A percentile compares a stretch with the other conserved stretches of the same genome.
Evolutionary conservation across 225 moss, liverwort and hornwort species (phyloP).

Genomic region (Straminergon stramineum): DNA sequence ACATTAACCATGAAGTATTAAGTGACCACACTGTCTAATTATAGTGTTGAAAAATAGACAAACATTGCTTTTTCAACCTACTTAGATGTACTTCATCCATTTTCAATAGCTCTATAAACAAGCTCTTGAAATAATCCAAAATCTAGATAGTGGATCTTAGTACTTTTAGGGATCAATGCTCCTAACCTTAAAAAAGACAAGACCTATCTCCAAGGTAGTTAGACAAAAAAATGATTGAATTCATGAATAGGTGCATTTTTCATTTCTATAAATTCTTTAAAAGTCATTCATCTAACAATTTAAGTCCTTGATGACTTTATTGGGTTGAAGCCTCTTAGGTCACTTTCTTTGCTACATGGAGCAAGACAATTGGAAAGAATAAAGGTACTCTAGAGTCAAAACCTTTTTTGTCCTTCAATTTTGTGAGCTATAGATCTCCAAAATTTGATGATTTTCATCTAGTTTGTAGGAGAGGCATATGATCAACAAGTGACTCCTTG

Average conservation of each 20-base stretch:
- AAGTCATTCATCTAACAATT: background rate
- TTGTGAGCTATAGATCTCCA: accelerated
- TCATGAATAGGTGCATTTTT: background rate
- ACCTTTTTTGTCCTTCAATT: background rate
- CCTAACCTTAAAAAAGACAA: accelerated
- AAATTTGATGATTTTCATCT: background rate
- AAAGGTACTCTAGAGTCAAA: background rate
- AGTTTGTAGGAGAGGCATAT: background rate
- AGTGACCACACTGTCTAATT: background rate
- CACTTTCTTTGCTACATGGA: background rate
- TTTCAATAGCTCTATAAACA: accelerated
- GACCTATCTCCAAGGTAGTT: background rate
- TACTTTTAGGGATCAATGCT: background rate
- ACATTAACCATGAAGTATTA: background rate
- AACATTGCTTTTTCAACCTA: background rate
- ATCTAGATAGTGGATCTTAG: background rate
- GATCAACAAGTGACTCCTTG: too few relatives aligned
- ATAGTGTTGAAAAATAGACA: background rate
- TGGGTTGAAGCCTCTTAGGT: background rate
- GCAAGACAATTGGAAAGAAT: background rate
- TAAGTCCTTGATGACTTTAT: background rate
- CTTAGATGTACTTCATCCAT: accelerated
- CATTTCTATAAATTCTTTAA: background rate
- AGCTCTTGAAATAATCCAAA: accelerated
- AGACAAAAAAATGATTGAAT: too few relatives aligned